These are phyloP conservation scores for Buxus sempervirens DNA, from an alignment of 164 flowering plant genomes.

Conservation along the genomic window DNA sequence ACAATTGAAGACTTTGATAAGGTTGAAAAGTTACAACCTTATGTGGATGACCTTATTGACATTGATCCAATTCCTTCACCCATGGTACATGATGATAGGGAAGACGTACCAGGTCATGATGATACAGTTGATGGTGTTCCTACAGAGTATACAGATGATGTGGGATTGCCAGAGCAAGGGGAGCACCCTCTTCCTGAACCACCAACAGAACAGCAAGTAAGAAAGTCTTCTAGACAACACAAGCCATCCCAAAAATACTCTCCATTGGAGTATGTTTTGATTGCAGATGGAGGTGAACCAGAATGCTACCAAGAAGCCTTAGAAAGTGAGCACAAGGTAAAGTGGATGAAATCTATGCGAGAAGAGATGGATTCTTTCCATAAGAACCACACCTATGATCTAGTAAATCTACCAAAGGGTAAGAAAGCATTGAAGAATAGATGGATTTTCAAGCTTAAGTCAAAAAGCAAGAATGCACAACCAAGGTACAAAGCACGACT, in stretches of 20 bases:
- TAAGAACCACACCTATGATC: not conserved
- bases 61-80: not conserved
- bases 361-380: not conserved
- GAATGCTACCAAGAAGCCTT: not conserved
- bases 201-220: too few species aligned
- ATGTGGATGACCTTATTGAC: slow-evolving; percentile 1
- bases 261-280: not conserved
- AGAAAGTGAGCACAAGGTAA: not conserved
- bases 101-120: not conserved
- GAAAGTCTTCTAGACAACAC: not conserved
- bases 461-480: not conserved
- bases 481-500: not conserved
- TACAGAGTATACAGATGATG: too few species aligned
- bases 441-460: not conserved
- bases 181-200: too few species aligned
- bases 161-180: too few species aligned
- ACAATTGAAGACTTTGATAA: not conserved
- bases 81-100: not conserved
- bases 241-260: not conserved
- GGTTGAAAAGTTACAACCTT: not conserved
- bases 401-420: not conserved
- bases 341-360: not conserved
- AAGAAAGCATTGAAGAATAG: not conserved
- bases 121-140: too few species aligned
- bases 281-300: not conserved